phyloP scores from a whole-genome alignment of 208 protist species.

The Acanthamoeba triangularis region DNA sequence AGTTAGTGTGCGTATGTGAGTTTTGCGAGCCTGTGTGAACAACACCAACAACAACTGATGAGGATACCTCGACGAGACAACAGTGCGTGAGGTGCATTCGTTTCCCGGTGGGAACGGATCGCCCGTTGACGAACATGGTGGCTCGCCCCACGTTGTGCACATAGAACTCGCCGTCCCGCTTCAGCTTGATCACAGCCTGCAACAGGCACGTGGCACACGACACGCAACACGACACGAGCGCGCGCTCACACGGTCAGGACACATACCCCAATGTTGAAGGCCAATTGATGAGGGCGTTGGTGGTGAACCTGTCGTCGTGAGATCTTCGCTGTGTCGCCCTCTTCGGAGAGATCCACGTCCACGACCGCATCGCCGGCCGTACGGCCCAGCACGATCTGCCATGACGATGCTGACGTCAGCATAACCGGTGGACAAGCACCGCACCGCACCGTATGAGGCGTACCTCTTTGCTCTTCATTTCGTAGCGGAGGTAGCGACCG shows the following conservation, averaged over 20 bases:
- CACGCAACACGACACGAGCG: neutral
- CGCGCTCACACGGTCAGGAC: neutral
- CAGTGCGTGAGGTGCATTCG: constrained; percentile 10
- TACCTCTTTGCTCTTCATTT: constrained; percentile 76
- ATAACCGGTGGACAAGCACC: neutral
- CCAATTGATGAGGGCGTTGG: neutral
- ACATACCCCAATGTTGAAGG: neutral
- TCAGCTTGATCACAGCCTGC: constrained; percentile 65
- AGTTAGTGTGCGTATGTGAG: too few relatives aligned
- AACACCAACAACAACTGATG: neutral
- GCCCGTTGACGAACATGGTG: constrained; percentile 46
- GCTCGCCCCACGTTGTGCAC: constrained; percentile 43
- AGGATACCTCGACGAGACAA: constrained; percentile 45
- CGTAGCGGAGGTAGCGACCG: constrained; percentile 33
- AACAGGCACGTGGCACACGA: neutral
- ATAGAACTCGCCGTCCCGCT: constrained; percentile 63
- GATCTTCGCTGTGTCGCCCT: constrained; percentile 49
- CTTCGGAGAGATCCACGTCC: constrained; percentile 56
- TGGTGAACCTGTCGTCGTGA: neutral
- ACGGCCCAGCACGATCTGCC: constrained; percentile 49
- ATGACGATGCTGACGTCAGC: neutral
- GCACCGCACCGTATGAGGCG: neutral
- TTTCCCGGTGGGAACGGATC: constrained; percentile 2
- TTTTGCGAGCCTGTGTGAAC: neutral
- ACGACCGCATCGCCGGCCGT: constrained; percentile 4